These are phyloP conservation scores for Phlebiopsis flavidoalba DNA, from an alignment of 768 basidiomycete genomes.

Conservation along the genomic window DNA sequence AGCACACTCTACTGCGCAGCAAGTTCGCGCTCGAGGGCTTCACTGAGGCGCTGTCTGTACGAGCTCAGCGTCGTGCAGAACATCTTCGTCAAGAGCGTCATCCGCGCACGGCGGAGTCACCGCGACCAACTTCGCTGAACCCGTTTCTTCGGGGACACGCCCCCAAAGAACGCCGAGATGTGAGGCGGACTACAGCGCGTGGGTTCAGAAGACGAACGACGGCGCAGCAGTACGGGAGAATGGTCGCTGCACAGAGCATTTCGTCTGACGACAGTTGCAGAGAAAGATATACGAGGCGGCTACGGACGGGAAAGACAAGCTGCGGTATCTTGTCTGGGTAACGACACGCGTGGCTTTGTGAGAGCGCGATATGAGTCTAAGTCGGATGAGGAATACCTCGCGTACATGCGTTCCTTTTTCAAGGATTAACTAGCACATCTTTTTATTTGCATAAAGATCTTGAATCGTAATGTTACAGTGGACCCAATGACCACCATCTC, in stretches of 20 bases:
- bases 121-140: background rate
- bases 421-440: background rate
- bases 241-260: background rate
- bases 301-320: slow-evolving; percentile 1
- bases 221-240: background rate
- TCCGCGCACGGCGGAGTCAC: background rate
- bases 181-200: background rate
- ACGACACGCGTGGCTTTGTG: background rate
- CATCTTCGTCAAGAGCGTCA: slow-evolving; percentile 1
- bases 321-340: background rate
- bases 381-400: slow-evolving; percentile 1
- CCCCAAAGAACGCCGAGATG: background rate
- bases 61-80: background rate
- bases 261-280: background rate
- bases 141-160: background rate
- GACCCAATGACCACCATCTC: too few species aligned
- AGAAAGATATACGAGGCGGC: background rate
- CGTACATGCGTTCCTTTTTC: slow-evolving; percentile 2
- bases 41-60: slow-evolving; percentile 1
- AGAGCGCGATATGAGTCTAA: background rate
- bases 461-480: too few species aligned
- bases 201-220: background rate
- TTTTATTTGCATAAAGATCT: too few species aligned
- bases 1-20: background rate
- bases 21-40: slow-evolving; percentile 2